phyloP scores from a whole-genome alignment of 495 filamentous ascomycete genomes.

The Xanthoparmelia taractica region DNA sequence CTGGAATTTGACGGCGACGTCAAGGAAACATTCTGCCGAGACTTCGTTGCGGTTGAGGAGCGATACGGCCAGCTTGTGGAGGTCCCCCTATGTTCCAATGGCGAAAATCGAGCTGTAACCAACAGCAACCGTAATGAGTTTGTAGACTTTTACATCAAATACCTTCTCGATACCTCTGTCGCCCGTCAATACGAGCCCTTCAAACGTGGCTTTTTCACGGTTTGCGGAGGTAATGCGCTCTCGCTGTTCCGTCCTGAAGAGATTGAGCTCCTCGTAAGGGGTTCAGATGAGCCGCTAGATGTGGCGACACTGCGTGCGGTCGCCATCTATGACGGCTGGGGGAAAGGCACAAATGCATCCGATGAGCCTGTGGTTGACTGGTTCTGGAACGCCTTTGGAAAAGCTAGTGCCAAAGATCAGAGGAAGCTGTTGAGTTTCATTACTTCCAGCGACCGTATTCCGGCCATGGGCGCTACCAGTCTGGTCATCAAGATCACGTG shows the following conservation, averaged over 20 bases:
- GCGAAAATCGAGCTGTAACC: slow-evolving; percentile 70
- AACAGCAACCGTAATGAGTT: slow-evolving; percentile 80
- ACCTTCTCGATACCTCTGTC: slow-evolving; percentile 73
- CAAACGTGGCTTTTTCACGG: slow-evolving; percentile 89
- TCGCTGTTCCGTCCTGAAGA: slow-evolving; percentile 91
- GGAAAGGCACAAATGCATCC: slow-evolving; percentile 37
- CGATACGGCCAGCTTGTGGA: slow-evolving; percentile 62
- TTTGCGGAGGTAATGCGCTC: slow-evolving; percentile 83
- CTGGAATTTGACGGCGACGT: slow-evolving; percentile 84
- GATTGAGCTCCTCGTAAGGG: slow-evolving; percentile 82
- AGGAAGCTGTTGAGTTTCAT: slow-evolving; percentile 77
- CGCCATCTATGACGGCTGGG: slow-evolving; percentile 79
- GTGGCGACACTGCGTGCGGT: slow-evolving; percentile 68
- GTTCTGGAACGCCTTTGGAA: slow-evolving; percentile 83
- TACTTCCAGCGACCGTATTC: slow-evolving; percentile 89
- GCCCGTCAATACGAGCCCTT: slow-evolving; percentile 87
- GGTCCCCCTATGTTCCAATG: slow-evolving; percentile 67
- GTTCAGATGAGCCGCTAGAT: slow-evolving; percentile 79
- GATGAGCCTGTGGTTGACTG: slow-evolving; percentile 62
- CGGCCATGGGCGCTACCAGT: slow-evolving; percentile 81
- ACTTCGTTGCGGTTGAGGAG: slow-evolving; percentile 73
- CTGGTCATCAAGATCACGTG: slow-evolving; percentile 62
- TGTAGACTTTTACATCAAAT: slow-evolving; percentile 76
- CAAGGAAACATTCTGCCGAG: slow-evolving; percentile 69
- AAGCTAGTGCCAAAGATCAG: slow-evolving; percentile 58